Base-by-base conservation (phyloP, 2,329 filamentous ascomycete species). In the Thielaviopsis euricoi region DNA sequence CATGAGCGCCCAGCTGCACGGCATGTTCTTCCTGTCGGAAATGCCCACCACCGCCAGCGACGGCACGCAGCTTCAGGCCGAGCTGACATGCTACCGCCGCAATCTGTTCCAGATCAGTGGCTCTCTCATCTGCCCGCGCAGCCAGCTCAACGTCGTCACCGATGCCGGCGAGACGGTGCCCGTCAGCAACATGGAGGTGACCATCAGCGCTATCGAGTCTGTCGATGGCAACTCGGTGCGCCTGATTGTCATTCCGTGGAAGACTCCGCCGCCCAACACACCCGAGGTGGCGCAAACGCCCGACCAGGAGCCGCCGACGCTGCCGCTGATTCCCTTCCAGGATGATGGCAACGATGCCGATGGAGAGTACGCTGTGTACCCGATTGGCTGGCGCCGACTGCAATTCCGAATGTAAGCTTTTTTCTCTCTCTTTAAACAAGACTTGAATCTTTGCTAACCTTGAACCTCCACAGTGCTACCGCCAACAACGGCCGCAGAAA, bases 61-160 rank as follows among this genome's bases (percentile, higher is more conserved):
- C 63, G 79, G 78, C 60, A 74, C 70, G 52, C 68, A 77, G 52
- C 73, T 83, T 54, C 85, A 86, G 67, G 88, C 81, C 56, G 91
- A 97, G 71, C 71, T 97, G 68, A 97, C 91, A 2, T 97, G 91
- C 76, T 97, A 97, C 71, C 86, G 91, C 63, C 82, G 91, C 53
- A 97, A 97, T 67, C 76, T 97, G 53, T 97, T 97, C 71, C 91
- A 96, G 70, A 94, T 96, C 66, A 95, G 89, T 61, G 91, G 91
- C 59, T 89, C 85, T 5, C 80, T 95, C 59, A 89, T 89, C 48
- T 78, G 90, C 15, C 89, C 90, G 1, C 76, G 88, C 62, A 84
- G 82, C 26, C 79, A 89, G 62, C 76, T 91, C 58, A 93, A 86
- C 55, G 81, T 95, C 58, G 77, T 95, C 69, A 87, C 84, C 19